These are phyloP conservation scores for Iris pallida DNA, from an alignment of 116 monocot species.

Conservation along the genomic window DNA sequence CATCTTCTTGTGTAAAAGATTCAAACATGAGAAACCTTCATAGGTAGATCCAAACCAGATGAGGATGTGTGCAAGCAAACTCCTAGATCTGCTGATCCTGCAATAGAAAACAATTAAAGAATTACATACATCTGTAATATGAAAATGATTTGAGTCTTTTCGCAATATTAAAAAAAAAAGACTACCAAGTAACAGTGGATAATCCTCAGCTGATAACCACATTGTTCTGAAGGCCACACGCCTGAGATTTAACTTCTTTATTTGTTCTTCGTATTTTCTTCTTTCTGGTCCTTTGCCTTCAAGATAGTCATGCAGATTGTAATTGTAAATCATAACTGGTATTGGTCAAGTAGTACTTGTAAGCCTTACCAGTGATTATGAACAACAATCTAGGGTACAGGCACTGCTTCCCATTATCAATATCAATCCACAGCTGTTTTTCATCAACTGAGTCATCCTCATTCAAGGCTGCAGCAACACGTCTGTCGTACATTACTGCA, in stretches of 20 bases:
- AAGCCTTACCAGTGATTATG: conserved; percentile 74
- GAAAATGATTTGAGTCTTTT: not conserved
- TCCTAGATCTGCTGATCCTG: conserved; percentile 96
- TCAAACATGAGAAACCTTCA: conserved; percentile 59
- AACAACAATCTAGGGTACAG: conserved; percentile 80
- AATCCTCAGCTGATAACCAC: conserved; percentile 91
- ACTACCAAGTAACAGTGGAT: conserved; percentile 83
- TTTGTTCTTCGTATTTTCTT: conserved; percentile 70
- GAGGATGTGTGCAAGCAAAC: conserved; percentile 93
- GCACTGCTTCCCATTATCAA: conserved; percentile 43
- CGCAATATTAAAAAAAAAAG: not conserved
- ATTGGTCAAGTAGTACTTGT: conserved; percentile 3
- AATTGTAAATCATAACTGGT: conserved; percentile 1
- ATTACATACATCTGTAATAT: not conserved
- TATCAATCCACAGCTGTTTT: conserved; percentile 60
- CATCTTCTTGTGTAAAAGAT: not conserved
- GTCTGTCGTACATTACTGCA: conserved; percentile 87
- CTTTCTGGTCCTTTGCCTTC: conserved; percentile 96
- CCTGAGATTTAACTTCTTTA: conserved; percentile 71
- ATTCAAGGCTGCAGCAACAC: conserved; percentile 70
- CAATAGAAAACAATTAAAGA: conserved; percentile 11
- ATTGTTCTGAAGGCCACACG: conserved; percentile 92
- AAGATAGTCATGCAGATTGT: conserved; percentile 5
- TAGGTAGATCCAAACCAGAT: conserved; percentile 97
- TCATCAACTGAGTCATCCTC: conserved; percentile 77